Evolutionary conservation across 345 rosid species (phyloP).

Genomic region (Turnera subulata): DNA sequence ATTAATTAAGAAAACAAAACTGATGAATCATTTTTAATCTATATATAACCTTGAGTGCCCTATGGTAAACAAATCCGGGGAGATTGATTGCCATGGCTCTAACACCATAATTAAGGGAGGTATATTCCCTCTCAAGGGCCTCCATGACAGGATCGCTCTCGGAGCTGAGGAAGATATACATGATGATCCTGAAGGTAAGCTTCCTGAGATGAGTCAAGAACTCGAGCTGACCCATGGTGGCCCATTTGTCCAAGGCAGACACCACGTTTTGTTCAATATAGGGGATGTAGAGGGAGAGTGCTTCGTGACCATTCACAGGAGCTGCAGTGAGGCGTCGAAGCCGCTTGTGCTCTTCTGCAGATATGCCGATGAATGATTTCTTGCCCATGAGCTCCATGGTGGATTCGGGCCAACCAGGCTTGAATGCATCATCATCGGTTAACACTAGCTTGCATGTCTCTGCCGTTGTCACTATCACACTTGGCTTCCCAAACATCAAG

Average conservation of each 20-base stretch:
- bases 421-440: conserved; percentile 62
- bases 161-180: conserved; percentile 71
- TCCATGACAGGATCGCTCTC: conserved; percentile 64
- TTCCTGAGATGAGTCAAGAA: conserved; percentile 62
- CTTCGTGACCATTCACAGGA: conserved; percentile 78
- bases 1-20: no score
- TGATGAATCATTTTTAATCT: no score
- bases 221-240: conserved; percentile 59
- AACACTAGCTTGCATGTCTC: conserved; percentile 62
- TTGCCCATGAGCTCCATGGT: conserved; percentile 61
- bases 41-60: conserved; percentile 85
- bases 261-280: conserved; percentile 63
- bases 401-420: conserved; percentile 79
- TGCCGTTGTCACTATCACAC: conserved; percentile 67
- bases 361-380: conserved; percentile 70
- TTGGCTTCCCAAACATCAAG: conserved; percentile 79
- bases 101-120: conserved; percentile 68
- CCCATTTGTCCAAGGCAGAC: conserved; percentile 55
- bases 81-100: conserved; percentile 84
- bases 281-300: conserved; percentile 50
- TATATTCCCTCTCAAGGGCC: conserved; percentile 67
- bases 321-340: conserved; percentile 72
- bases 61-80: conserved; percentile 81
- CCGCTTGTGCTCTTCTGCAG: conserved; percentile 79
- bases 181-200: conserved; percentile 76